Evolutionary conservation across 192 early-diverging fungal genomes (phyloP), one percentile per base, ranked within the genome.

Genomic region (Phycomyces nitens): DNA sequence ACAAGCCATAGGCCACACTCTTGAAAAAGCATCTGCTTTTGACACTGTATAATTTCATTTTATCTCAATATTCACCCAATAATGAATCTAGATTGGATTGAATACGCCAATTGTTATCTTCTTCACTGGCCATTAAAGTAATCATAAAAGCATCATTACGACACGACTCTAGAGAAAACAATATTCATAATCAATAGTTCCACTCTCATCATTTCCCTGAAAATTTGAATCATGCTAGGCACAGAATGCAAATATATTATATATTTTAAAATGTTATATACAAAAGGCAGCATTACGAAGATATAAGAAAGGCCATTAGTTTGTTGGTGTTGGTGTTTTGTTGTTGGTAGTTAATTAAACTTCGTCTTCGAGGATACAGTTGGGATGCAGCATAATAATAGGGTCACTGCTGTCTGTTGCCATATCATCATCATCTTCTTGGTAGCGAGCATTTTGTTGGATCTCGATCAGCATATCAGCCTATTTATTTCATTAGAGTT

Each of bases 371-470:
- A 65, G 64, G 16, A 50, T 55, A 60, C 54, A 69, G 44, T 69
- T 69, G 42, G 60, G 66, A 62, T 69, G 66, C 53, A 69, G 60
- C 66, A 69, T 69, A 56, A 69, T 56, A 12, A 61, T 69, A 49
- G 66, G 60, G 38, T 69, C 60, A 56, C 44, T 24, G 12, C 23
- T 42, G 3, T 29, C 43, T 15, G 26, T n/a, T 62, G 60, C 44
- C 38, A 21, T 21, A 15, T 62, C 53, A 14, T 34, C n/a, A 47
- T 53, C 57, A 14, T 60, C 52, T 61, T 61, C 60, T 38, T 61
- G 60, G 29, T 61, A 61, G n/a, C 16, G 44, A 15, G 60, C 50
- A 26, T 47, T 26, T 53, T 62, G 60, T 61, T 53, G 54, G 44
- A 69, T 69, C 39, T 61, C 66, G 15, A 69, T 62, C 26, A 69